Evolutionary conservation across 441 rosid genomes (phyloP), one percentile per base, ranked within the genome.

Genomic region (Aleurites moluccanus): DNA sequence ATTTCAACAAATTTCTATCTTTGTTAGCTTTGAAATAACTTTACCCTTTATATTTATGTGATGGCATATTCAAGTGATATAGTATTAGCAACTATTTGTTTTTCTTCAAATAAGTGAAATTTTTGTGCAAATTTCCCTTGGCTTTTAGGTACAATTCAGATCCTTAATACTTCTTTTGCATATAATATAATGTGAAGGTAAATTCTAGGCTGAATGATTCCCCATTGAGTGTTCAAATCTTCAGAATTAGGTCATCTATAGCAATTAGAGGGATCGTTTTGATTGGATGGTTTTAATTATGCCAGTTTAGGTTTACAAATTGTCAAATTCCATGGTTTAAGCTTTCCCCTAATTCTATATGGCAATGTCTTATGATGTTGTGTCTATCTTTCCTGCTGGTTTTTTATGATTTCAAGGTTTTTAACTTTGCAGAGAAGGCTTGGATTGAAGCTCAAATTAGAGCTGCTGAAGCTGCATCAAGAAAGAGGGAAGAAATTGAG

Each of bases 381-480:
- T 20, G 33, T 28, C 9, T 16, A 28, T 61, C 3, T 28, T 21
- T 5, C 10, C 15, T 6, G 65, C 42, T 61, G 2, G 64, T 25
- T 60, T 60, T 21, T 44, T 38, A 60, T 57, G 30, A 59, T 61
- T 30, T 28, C 0, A 2, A 28, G 30, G 6, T 30, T 14, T 61
- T 28, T 4, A 28, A 61, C 40, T 6, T 16, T 61, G 18, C 40
- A 61, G 65, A 28, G 21, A 61, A 80, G 69, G 89, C 90, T 13
- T 83, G 82, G 78, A 86, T 91, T 69, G 97, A 91, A 83, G 90
- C 92, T 4, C 88, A 85, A 75, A 85, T 91, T 33, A 75, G 70
- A 84, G 96, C 91, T 55, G 92, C 91, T 33, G 85, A 83, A 85
- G 87, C 85, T 73, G 93, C 98, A 50, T 63, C 83, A 7, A 80